Conservation (phyloP, 139 green algal genomes). For the Edaphochlamys debaryana region DNA sequence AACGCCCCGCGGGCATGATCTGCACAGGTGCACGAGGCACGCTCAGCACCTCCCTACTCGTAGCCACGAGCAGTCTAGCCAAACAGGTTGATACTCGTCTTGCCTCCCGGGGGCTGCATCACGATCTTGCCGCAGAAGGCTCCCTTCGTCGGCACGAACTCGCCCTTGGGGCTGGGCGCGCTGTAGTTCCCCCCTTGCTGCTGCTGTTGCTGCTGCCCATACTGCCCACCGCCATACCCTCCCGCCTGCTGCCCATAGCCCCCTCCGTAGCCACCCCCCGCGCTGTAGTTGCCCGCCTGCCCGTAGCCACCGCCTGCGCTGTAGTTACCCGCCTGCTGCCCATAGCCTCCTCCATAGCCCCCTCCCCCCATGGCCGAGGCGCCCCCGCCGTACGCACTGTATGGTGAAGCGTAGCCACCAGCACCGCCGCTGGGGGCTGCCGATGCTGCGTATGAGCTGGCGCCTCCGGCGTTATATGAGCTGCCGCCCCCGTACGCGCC, state of each 20-base stretch:
- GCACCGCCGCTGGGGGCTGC: background rate
- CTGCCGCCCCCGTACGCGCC: background rate
- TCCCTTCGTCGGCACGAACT: background rate
- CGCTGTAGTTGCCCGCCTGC: background rate
- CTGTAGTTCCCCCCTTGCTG: no score
- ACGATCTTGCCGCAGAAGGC: slow-evolving; percentile 41
- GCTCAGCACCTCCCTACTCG: no score
- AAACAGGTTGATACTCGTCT: slow-evolving; percentile 50
- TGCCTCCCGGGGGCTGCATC: slow-evolving; percentile 44
- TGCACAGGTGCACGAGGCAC: no score
- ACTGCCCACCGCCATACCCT: background rate
- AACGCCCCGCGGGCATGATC: no score
- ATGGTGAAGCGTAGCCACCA: background rate
- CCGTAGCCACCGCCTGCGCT: background rate
- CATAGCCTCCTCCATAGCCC: background rate
- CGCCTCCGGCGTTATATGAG: slow-evolving; percentile 3
- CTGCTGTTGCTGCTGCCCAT: no score
- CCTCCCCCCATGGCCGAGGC: no score
- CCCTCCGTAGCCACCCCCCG: background rate
- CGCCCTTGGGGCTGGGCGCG: background rate
- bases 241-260: background rate
- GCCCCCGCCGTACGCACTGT: background rate
- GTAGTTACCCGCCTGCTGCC: background rate
- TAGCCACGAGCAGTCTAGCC: no score
- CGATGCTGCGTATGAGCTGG: slow-evolving; percentile 3